Base-by-base conservation (phyloP, 2,329 filamentous ascomycete species). In the Hypoxylon sp. region DNA sequence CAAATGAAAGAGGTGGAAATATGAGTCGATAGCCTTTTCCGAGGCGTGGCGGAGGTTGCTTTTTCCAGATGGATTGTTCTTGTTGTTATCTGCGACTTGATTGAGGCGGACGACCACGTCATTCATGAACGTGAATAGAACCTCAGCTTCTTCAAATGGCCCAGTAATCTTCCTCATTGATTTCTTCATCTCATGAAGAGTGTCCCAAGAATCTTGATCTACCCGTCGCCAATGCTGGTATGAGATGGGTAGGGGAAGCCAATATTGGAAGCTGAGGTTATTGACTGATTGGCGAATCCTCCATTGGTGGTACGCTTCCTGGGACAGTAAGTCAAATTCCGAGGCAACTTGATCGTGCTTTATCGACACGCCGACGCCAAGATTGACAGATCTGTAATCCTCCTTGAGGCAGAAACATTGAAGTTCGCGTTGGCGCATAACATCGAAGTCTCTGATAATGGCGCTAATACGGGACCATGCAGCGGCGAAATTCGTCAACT, bases 1-100 rank as follows among this genome's bases (percentile, higher is more conserved):
- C 0, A 81, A 64, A 60, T 80, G 78, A 57, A 77, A 79, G 11
- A 80, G 71, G 42, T 78, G 73, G 53, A 80, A 80, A 62, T 80
- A 80, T 0, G 76, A 75, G 54, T 79, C 74, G 3, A 80, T 78
- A 3, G 77, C 78, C 65, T 80, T 80, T 53, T 81, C 78, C 0
- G 76, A 80, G 0, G 75, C 75, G 35, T 79, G 73, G 0, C 64
- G 70, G 12, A 80, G 67, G 0, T 72, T 75, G 43, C 74, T 77
- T 25, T 67, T 71, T 2, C 46, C 12, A 7, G 60, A 49, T 3
- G 60, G 7, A 12, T 42, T 26, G 19, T 17, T 27, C 1, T 67
- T 41, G 48, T 69, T 11, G 48, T 69, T 11, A 57, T 70, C 15
- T 51, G 69, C 23, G 66, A 76, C 66, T 8, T 69, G 51, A 55